Evolutionary conservation across 2,329 filamentous ascomycete genomes (phyloP).

Genomic region (Bipolaris oryzae): DNA sequence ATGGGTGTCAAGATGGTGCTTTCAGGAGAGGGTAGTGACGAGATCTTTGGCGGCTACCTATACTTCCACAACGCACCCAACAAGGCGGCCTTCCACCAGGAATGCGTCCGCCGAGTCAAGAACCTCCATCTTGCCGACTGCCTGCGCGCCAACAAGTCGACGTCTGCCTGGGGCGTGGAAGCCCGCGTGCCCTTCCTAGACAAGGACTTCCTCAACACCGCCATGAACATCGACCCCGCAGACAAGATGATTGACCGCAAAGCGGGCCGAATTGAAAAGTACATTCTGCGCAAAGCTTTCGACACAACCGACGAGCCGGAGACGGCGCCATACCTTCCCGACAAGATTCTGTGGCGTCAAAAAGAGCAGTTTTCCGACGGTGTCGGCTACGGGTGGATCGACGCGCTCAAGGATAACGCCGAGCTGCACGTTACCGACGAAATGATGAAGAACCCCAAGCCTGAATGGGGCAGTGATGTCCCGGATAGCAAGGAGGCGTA

Average conservation of each 20-base stretch:
- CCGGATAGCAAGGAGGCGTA: constrained; percentile 97
- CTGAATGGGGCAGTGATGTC: constrained; percentile 90
- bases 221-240: constrained; percentile 91
- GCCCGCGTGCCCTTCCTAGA: constrained; percentile 97
- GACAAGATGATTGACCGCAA: constrained; percentile 87
- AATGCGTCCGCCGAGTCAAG: constrained; percentile 93
- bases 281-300: constrained; percentile 96
- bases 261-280: constrained; percentile 89
- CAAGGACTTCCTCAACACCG: constrained; percentile 90
- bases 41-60: constrained; percentile 97
- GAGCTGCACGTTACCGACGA: constrained; percentile 90
- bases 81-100: constrained; percentile 91
- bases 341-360: constrained; percentile 95
- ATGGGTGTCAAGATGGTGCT: constrained; percentile 99
- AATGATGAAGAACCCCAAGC: constrained; percentile 98
- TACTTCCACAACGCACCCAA: constrained; percentile 97
- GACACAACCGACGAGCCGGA: constrained; percentile 87
- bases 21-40: constrained; percentile 93
- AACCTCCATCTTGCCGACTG: constrained; percentile 97
- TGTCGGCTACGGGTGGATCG: constrained; percentile 99
- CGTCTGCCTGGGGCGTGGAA: constrained; percentile 96
- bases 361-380: constrained; percentile 99
- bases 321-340: constrained; percentile 84
- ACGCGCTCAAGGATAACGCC: constrained; percentile 92
- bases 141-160: constrained; percentile 98